These are phyloP conservation scores for Hirsutella rhossiliensis DNA, from an alignment of 2,329 filamentous ascomycete species.

Conservation along the genomic window DNA sequence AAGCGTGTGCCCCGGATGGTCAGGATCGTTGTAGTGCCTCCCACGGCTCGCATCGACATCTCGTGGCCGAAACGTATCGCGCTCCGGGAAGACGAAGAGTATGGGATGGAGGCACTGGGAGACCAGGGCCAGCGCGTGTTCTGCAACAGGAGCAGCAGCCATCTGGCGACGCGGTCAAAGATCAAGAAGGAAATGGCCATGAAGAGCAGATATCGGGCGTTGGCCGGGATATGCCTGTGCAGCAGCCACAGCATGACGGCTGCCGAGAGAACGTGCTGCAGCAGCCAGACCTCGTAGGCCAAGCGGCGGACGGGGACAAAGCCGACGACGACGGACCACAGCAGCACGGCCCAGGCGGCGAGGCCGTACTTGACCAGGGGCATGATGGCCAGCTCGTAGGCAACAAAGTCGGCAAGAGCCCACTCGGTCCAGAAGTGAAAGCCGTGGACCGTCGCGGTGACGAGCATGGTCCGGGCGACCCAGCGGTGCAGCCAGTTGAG, in stretches of 20 bases:
- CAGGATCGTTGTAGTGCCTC: constrained; percentile 40
- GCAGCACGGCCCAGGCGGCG: constrained; percentile 51
- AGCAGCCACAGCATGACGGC: constrained; percentile 50
- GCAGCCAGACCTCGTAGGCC: constrained; percentile 57
- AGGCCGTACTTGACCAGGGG: constrained; percentile 55
- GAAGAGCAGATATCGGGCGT: constrained; percentile 52
- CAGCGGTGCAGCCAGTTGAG: constrained; percentile 66
- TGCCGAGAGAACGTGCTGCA: constrained; percentile 54
- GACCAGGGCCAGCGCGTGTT: constrained; percentile 31
- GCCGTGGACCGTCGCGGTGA: constrained; percentile 57
- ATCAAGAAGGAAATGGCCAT: constrained; percentile 49
- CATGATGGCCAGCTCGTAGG: constrained; percentile 47
- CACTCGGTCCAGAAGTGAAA: constrained; percentile 58
- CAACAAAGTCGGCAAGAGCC: constrained; percentile 45
- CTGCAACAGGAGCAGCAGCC: constrained; percentile 35
- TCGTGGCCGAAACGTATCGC: constrained; percentile 34
- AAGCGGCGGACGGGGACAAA: constrained; percentile 52
- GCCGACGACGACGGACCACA: constrained; percentile 54
- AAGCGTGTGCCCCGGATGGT: constrained; percentile 50
- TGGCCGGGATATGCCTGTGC: constrained; percentile 48
- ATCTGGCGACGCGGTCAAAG: constrained; percentile 47
- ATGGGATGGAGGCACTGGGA: not conserved
- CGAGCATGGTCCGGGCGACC: constrained; percentile 56
- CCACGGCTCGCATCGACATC: constrained; percentile 34
- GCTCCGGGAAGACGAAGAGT: too few relatives aligned